Base-by-base conservation (phyloP, 2,329 filamentous ascomycete genomes). In the Colletotrichum musicola region DNA sequence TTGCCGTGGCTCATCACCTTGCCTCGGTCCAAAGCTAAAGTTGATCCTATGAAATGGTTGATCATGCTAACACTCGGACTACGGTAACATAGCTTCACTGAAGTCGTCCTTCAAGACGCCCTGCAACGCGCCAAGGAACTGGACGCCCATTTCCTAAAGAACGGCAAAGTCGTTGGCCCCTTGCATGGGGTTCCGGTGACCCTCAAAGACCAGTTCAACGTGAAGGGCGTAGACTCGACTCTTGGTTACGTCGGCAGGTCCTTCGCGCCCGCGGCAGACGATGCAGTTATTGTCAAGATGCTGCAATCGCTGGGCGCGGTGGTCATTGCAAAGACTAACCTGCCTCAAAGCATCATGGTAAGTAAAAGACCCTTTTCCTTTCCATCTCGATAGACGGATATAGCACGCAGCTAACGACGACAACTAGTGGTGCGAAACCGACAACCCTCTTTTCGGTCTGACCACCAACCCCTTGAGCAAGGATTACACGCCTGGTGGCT, bases 281-380 rank as follows among this genome's bases (percentile, higher is more conserved):
- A 80, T 4, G 83, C 87, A 4, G 85, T 86, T 0, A 80, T 92
- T n/a, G 84, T 91, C 0, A 81, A 84, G 1, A 80, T 91, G 1
- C 78, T 92, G 7, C 80, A 85, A 38, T 81, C 79, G 13, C 80
- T 88, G 0, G 91, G 91, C 1, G 90, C 90, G 1, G 82, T 92
- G 1, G 81, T 89, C 50, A 89, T 90, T 73, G 86, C 88, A 64
- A 92, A 93, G 76, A 93, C 91, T 0, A 93, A 92, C 65, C 84
- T 92, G 4, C 90, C 91, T 0, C 87, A 89, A 72, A 85, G 83
- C 0, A 79, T 89, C 56, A 83, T 83, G 76, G 81, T 83, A 14
- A 75, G 90, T 53, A 89, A 92, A 46, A 4, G 6, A 3, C 14
- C 42, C 9, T 10, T n/a, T 9, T 4, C 42, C 9, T 10, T n/a